phyloP scores from a whole-genome alignment of 495 filamentous ascomycete species.

The Tuber microsphaerosporum region DNA sequence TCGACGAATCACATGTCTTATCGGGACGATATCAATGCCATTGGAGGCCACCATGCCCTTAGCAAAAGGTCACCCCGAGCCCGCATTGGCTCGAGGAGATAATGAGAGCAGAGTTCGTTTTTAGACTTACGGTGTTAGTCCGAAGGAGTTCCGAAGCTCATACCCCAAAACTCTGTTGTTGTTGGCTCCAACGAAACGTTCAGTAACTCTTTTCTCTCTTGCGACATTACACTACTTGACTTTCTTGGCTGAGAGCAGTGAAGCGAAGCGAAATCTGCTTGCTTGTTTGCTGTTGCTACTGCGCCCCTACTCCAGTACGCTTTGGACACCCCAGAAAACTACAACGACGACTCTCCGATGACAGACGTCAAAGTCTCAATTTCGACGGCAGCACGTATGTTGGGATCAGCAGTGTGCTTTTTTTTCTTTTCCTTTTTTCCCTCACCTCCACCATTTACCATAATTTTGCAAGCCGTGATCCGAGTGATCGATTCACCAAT shows the following conservation, averaged over 20 bases:
- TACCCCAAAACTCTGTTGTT: neutral
- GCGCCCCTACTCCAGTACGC: neutral
- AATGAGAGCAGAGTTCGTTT: neutral
- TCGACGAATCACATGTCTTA: neutral
- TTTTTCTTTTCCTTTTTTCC: neutral
- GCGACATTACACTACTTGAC: neutral
- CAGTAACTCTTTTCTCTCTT: neutral
- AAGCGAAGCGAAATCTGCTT: neutral
- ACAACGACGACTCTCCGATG: neutral
- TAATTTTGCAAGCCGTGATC: neutral
- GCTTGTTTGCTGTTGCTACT: neutral
- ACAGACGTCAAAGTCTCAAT: neutral
- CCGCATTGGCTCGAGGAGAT: neutral
- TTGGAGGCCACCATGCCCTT: neutral
- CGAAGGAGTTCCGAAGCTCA: neutral
- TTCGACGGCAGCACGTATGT: neutral
- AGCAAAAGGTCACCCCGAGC: neutral
- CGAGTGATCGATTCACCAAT: neutral
- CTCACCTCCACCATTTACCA: neutral
- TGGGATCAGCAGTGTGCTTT: neutral
- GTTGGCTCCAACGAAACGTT: neutral
- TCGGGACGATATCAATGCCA: neutral
- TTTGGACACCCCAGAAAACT: neutral
- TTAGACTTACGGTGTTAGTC: neutral
- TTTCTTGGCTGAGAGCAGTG: neutral